Evolutionary conservation across 2,329 filamentous ascomycete genomes (phyloP).

Genomic region (Verticillium dahliae): DNA sequence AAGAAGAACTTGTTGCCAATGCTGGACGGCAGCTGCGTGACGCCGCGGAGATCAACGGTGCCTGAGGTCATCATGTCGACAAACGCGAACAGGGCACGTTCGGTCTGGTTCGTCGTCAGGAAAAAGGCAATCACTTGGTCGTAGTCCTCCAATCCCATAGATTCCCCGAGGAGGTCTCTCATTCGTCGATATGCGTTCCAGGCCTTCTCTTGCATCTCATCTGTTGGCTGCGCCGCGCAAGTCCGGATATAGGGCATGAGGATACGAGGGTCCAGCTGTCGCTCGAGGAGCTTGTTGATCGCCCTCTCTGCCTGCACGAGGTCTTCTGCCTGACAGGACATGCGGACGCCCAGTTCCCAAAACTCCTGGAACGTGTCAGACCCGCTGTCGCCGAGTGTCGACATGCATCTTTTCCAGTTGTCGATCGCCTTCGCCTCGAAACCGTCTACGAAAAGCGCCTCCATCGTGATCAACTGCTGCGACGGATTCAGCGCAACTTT

Average conservation of each 20-base stretch:
- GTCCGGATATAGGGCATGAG: slow-evolving; percentile 65
- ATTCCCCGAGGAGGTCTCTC: slow-evolving; percentile 49
- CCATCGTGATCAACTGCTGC: slow-evolving; percentile 61
- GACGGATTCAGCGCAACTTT: slow-evolving; percentile 46
- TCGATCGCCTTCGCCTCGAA: slow-evolving; percentile 53
- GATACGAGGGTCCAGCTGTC: slow-evolving; percentile 45
- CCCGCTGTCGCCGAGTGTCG: slow-evolving; percentile 39
- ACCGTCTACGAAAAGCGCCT: slow-evolving; percentile 59
- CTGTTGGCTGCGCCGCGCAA: slow-evolving; percentile 47
- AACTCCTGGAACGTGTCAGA: slow-evolving; percentile 44
- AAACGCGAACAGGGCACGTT: slow-evolving; percentile 69
- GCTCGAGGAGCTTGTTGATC: slow-evolving; percentile 45
- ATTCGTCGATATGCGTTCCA: slow-evolving; percentile 64
- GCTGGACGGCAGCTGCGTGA: slow-evolving; percentile 35
- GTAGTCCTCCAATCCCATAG: slow-evolving; percentile 67
- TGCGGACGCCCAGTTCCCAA: slow-evolving; percentile 60
- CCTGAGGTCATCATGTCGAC: slow-evolving; percentile 80
- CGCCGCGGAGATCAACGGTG: slow-evolving; percentile 38
- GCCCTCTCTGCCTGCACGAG: slow-evolving; percentile 52
- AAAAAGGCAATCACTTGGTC: slow-evolving; percentile 68
- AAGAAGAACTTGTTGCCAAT: slow-evolving; percentile 74
- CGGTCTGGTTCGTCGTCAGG: slow-evolving; percentile 56
- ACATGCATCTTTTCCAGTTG: slow-evolving; percentile 54
- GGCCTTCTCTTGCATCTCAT: slow-evolving; percentile 45
- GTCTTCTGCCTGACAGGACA: slow-evolving; percentile 53